These are phyloP conservation scores for Aquilaria malaccensis DNA, from an alignment of 345 rosid species.

Conservation along the genomic window DNA sequence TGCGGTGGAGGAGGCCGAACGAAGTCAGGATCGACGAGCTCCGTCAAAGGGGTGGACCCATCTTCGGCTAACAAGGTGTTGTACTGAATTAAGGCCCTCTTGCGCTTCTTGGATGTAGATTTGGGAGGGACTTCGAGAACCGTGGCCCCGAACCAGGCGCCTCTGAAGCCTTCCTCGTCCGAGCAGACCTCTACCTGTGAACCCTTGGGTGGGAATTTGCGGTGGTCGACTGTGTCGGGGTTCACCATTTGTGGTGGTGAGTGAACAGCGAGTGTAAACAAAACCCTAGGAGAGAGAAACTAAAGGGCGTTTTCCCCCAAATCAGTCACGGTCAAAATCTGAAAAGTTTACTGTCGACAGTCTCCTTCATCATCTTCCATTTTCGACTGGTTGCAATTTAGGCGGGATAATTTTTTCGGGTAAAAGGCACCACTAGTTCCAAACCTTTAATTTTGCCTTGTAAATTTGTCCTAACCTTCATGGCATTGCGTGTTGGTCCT, in stretches of 20 bases:
- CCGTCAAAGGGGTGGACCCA: slow-evolving; percentile 27
- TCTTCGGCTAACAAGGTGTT: slow-evolving; percentile 27
- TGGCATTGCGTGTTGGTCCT: no score
- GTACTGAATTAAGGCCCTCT: slow-evolving; percentile 35
- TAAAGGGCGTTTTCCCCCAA: no score
- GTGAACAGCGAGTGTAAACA: neutral
- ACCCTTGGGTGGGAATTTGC: slow-evolving; percentile 10
- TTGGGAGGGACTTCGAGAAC: slow-evolving; percentile 30
- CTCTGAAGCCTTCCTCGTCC: slow-evolving; percentile 49
- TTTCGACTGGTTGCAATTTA: no score
- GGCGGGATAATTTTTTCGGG: no score
- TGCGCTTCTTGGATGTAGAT: slow-evolving; percentile 22
- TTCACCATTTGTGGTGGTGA: slow-evolving; percentile 12
- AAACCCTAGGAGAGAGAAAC: slow-evolving; percentile 8
- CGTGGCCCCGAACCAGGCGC: slow-evolving; percentile 48
- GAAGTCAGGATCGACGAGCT: slow-evolving; percentile 28
- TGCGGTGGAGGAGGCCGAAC: slow-evolving; percentile 51
- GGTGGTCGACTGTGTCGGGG: slow-evolving; percentile 10
- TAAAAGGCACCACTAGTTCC: no score
- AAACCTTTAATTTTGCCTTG: no score
- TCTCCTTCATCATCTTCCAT: no score
- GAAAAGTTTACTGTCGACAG: no score
- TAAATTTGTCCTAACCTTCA: no score
- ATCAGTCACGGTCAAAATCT: no score
- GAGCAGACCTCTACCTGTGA: slow-evolving; percentile 41